Evolutionary conservation across 352 stramenopile species (phyloP).

Genomic region (Phytophthora crassamura): DNA sequence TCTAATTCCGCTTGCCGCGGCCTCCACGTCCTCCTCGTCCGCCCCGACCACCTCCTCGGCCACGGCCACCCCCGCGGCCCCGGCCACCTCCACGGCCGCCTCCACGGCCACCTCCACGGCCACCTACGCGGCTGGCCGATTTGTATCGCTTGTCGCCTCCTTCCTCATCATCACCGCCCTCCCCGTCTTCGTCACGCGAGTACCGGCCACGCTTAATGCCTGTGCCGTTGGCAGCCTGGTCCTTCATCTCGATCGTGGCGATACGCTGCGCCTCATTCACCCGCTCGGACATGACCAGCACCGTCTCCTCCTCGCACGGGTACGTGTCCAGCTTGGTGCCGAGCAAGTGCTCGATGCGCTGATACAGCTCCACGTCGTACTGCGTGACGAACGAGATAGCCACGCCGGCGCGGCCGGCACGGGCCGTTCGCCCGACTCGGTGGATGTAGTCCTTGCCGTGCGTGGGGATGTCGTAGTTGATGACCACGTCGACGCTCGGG

Average conservation of each 20-base stretch:
- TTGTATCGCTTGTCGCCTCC: slow-evolving; percentile 79
- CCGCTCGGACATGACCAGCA: slow-evolving; percentile 96
- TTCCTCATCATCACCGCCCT: slow-evolving; percentile 46
- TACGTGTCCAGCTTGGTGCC: slow-evolving; percentile 85
- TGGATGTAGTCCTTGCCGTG: slow-evolving; percentile 99
- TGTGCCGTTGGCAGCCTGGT: slow-evolving; percentile 64
- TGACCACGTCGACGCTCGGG: slow-evolving; percentile 97
- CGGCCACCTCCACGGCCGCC: slow-evolving; percentile 38
- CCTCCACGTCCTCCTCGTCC: slow-evolving; percentile 32
- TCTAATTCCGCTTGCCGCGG: slow-evolving; percentile 49
- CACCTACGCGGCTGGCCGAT: slow-evolving; percentile 66
- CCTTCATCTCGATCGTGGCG: slow-evolving; percentile 91
- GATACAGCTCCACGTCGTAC: slow-evolving; percentile 99
- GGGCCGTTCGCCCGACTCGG: slow-evolving; percentile 96
- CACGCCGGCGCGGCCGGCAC: slow-evolving; percentile 94
- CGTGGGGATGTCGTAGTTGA: slow-evolving; percentile 99
- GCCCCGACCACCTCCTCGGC: slow-evolving; percentile 35
- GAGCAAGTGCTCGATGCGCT: slow-evolving; percentile 94
- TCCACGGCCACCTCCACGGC: slow-evolving; percentile 19
- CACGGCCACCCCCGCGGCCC: slow-evolving; percentile 31
- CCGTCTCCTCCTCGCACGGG: slow-evolving; percentile 94
- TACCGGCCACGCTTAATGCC: slow-evolving; percentile 67
- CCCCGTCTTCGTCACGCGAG: slow-evolving; percentile 56
- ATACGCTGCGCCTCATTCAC: slow-evolving; percentile 98
- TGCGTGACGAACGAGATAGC: slow-evolving; percentile 99